Evolutionary conservation across 805 yeast species (phyloP), one percentile per base, ranked within the genome.

Genomic region (Sugiyamaella marilandica): DNA sequence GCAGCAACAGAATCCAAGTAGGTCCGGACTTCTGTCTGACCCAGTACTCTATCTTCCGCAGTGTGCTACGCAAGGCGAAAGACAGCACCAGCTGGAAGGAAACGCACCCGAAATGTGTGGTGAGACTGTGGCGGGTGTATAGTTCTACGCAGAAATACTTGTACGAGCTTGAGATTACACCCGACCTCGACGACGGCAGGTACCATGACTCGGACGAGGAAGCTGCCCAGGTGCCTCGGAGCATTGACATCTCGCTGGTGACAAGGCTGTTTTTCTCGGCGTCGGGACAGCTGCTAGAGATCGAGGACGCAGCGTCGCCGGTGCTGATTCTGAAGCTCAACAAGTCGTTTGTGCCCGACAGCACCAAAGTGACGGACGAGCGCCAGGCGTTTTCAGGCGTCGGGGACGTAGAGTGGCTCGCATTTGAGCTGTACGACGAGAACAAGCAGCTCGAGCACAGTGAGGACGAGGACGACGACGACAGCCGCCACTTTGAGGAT

Each of bases 21-120:
- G 91, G 91, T 0, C 88, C 88, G 0, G 57, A 59, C 0, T 85
- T 85, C 65, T 74, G 72, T 52, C 65, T 84, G 45, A 82, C 79
- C 2, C 66, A 78, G 57, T 87, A 79, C 59, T 73, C 87, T 4
- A 76, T 87, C 2, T 86, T 85, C 60, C 16, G 43, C 5, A 39
- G 43, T 24, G 19, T 19, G 13, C 19, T 39, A 5, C 43, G 79
- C 41, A 37, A 39, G 13, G 63, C 68, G 32, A 70, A 70, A 10
- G 63, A 63, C 14, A 75, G 78, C 50, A 74, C 86, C 2, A 73
- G 79, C 2, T 87, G 95, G 95, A 84, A 83, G 57, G 95, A 87
- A 58, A 83, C 82, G 47, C 78, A 73, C 66, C 83, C 88, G 14
- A 74, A 80, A 51, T 78, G 84, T 33, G 62, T 65, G 50, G 78